Conservation (phyloP, 108 stramenopile species). For the Pelagomonas calceolata region DNA sequence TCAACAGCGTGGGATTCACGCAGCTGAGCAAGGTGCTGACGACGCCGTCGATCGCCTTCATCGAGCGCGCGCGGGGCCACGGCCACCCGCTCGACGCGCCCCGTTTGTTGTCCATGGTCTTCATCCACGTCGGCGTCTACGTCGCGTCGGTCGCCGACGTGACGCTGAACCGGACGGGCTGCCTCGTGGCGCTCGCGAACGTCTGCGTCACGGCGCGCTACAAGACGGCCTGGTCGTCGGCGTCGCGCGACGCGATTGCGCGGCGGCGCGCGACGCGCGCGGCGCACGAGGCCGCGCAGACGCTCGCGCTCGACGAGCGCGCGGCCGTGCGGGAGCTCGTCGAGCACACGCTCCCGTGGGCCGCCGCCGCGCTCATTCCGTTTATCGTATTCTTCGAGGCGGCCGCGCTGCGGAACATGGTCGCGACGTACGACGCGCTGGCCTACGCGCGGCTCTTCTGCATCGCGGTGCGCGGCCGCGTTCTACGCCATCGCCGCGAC, state of each 20-base stretch:
- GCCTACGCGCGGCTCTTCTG: too few relatives aligned
- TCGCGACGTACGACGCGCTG: too few relatives aligned
- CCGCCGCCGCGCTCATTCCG: neutral
- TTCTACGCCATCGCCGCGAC: too few relatives aligned
- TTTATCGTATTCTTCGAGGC: neutral
- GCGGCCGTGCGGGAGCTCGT: neutral
- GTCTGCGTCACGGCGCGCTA: neutral
- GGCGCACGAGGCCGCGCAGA: too few relatives aligned
- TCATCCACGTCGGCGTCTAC: neutral
- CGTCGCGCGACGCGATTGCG: neutral
- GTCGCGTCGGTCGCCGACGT: neutral
- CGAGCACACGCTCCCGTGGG: neutral
- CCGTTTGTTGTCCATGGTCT: neutral
- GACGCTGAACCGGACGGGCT: neutral
- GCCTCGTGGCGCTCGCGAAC: neutral
- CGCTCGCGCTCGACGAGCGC: too few relatives aligned
- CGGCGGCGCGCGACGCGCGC: too few relatives aligned
- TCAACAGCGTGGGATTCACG: neutral
- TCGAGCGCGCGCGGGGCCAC: neutral
- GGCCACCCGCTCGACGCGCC: neutral
- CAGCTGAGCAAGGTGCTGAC: slow-evolving; percentile 1
- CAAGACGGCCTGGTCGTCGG: neutral
- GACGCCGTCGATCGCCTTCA: neutral
- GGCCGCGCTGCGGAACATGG: neutral
- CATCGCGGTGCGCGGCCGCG: too few relatives aligned